phyloP scores from a whole-genome alignment of 2,329 filamentous ascomycete genomes.

The Paraconiothyrium sp. region DNA sequence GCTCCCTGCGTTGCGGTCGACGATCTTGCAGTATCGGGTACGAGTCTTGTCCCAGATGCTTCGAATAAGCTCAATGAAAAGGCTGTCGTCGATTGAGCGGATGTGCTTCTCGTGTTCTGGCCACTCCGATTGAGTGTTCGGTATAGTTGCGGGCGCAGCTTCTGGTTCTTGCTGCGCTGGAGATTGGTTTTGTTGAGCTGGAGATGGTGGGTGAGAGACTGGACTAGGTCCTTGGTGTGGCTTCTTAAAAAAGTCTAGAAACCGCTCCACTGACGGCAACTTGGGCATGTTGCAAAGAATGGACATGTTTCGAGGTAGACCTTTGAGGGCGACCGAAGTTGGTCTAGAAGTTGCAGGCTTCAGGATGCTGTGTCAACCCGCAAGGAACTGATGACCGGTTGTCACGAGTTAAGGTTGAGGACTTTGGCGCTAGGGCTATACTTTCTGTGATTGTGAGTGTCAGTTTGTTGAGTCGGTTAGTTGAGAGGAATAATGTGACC shows the following conservation, averaged over 20 bases:
- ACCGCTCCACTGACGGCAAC: neutral
- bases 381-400: neutral
- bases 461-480: neutral
- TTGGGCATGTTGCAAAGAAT: conserved; percentile 1
- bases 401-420: neutral
- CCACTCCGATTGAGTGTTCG: neutral
- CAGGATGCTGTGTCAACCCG: neutral
- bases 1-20: neutral
- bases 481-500: neutral
- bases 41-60: neutral
- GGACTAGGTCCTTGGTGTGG: neutral
- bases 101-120: neutral
- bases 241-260: neutral
- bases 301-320: neutral
- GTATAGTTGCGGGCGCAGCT: neutral
- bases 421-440: neutral
- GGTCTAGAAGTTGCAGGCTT: too few species aligned
- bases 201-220: neutral
- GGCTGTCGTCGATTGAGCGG: neutral
- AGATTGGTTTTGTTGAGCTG: neutral
- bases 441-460: neutral
- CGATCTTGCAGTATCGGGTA: neutral
- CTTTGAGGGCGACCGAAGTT: neutral
- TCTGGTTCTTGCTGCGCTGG: neutral
- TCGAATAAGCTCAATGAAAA: neutral